Evolutionary conservation across 306 rosid species (phyloP).

Genomic region (Cucumis sativus): DNA sequence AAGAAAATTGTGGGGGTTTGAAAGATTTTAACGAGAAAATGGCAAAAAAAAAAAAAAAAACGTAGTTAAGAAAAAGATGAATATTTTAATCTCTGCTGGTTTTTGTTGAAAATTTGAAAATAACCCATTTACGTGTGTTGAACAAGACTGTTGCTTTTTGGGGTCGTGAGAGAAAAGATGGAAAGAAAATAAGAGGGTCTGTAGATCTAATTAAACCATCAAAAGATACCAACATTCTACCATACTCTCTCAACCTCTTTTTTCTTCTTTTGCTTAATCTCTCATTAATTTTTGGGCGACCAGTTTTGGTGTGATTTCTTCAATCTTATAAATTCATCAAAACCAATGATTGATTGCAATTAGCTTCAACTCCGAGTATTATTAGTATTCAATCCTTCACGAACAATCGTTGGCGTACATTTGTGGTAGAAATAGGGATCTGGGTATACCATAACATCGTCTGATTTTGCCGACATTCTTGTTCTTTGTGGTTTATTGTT

Average conservation of each 20-base stretch:
- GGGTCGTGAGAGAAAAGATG: constrained; percentile 12
- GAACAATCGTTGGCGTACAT: not conserved
- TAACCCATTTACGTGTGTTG: not conserved
- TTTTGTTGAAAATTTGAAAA: not conserved
- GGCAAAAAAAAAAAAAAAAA: not conserved
- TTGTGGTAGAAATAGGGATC: constrained; percentile 26
- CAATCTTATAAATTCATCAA: constrained; percentile 19
- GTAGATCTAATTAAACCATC: constrained; percentile 36
- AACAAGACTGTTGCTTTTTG: not conserved
- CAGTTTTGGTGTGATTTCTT: constrained; percentile 20
- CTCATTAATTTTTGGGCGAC: constrained; percentile 11
- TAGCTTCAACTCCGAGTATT: not conserved
- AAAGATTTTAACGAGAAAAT: not conserved
- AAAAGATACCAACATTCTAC: constrained; percentile 37
- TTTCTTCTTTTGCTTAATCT: not conserved
- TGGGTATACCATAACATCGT: constrained; percentile 18
- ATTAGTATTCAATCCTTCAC: constrained; percentile 5
- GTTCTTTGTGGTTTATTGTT: constrained; percentile 16
- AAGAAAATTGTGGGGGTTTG: not conserved
- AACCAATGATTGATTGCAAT: not conserved
- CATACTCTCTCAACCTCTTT: constrained; percentile 10
- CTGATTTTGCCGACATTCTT: not conserved
- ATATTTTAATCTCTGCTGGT: not conserved
- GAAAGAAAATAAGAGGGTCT: not conserved
- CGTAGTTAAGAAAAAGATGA: too few relatives aligned